Conservation (phyloP, 371 early-diverging fungal species). For the Haplosporangium sp. region DNA sequence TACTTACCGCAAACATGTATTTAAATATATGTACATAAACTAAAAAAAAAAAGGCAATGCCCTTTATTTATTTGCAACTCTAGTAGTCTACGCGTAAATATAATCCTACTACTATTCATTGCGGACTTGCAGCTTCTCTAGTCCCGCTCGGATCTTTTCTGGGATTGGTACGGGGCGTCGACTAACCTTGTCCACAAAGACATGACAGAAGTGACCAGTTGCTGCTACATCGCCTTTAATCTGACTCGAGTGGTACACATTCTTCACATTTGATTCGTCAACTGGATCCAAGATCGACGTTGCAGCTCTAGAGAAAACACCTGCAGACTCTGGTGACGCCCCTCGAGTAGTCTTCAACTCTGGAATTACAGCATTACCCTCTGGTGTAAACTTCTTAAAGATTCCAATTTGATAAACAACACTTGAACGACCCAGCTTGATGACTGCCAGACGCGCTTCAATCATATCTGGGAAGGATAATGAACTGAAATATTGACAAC, state of each 20-base stretch:
- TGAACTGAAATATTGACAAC: conserved; percentile 63
- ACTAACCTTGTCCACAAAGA: conserved; percentile 49
- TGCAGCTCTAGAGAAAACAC: conserved; percentile 25
- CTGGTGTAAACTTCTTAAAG: conserved; percentile 57
- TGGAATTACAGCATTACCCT: not conserved
- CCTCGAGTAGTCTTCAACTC: not conserved
- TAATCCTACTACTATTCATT: not conserved
- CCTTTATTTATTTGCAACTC: too few species aligned
- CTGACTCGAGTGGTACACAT: conserved; percentile 27
- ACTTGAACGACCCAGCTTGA: conserved; percentile 66
- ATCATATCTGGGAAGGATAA: conserved; percentile 67
- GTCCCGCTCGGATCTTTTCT: conserved; percentile 29
- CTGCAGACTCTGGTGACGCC: conserved; percentile 17
- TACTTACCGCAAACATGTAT: too few species aligned
- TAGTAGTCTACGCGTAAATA: not conserved
- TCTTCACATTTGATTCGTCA: conserved; percentile 1
- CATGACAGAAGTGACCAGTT: conserved; percentile 53
- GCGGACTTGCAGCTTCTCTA: conserved; percentile 25
- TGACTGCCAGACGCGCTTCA: conserved; percentile 66
- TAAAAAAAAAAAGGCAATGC: too few species aligned
- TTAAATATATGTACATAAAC: too few species aligned
- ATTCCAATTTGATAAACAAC: conserved; percentile 73
- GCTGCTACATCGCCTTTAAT: conserved; percentile 41
- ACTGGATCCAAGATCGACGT: conserved; percentile 12
- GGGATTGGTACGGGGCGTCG: conserved; percentile 52